Evolutionary conservation across 495 filamentous ascomycete genomes (phyloP), one percentile per base, ranked within the genome.

Genomic region (Penicillium soppii): DNA sequence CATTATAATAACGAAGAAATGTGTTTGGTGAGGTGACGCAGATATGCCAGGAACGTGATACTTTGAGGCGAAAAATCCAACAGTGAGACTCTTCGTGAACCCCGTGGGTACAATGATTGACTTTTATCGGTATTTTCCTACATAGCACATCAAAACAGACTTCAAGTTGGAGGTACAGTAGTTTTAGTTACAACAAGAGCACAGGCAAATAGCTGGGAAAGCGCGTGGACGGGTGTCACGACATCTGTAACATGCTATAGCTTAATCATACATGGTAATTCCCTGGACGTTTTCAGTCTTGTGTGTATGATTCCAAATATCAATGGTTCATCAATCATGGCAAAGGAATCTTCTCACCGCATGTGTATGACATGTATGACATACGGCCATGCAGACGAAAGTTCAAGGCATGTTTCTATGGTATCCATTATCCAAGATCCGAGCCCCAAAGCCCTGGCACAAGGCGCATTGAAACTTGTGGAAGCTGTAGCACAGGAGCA

Each of bases 361-460:
- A 41, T 40, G 25, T 49, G 36, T 41, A 40, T 41, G 47, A 49
- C 35, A 29, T 33, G 36, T 41, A 40, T 41, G 47, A 49, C 35
- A 29, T 33, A 36, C 37, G 26, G 19, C 15, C 27, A 41, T 49
- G 47, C 47, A 10, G 47, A 33, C 26, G 32, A 21, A 16, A 12
- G 25, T 30, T 22, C 13, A 49, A 41, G 36, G 17, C 13, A 19
- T 19, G 41, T 41, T 41, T 16, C 15, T 12, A 15, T 40, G 7
- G 27, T 36, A 32, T 32, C 36, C 32, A 47, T n/a, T 12, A 32
- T 15, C 19, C n/a, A 12, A 49, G 41, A 20, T 23, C 25, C 40
- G 35, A 40, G 13, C 36, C 26, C 47, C 47, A 32, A 15, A 41
- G 47, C 26, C 47, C 47, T 33, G 27, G 36, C 21, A 41, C 36